These are phyloP conservation scores for Trifolium subterraneum DNA, from an alignment of 306 rosid genomes.

Conservation along the genomic window DNA sequence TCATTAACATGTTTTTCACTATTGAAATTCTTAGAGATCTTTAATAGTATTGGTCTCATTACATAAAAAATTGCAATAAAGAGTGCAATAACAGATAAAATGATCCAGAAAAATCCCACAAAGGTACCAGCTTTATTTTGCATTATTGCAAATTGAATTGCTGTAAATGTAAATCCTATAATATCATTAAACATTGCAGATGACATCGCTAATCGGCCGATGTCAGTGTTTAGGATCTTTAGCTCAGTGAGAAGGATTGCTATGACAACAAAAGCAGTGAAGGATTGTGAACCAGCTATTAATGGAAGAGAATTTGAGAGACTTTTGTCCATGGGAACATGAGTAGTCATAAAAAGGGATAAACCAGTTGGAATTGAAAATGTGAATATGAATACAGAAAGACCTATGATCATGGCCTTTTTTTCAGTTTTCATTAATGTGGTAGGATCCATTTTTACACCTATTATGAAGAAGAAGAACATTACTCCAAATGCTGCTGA, in stretches of 20 bases:
- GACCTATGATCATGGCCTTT: conserved; percentile 45
- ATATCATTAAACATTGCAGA: conserved; percentile 50
- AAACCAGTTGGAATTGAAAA: conserved; percentile 26
- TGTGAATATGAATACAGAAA: conserved; percentile 41
- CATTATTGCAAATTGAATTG: background rate
- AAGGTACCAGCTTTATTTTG: background rate
- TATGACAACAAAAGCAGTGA: conserved; percentile 49
- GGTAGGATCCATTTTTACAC: conserved; percentile 52
- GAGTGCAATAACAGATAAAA: conserved; percentile 34
- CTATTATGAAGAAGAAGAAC: conserved; percentile 56
- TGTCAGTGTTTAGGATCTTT: conserved; percentile 59
- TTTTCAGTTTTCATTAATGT: conserved; percentile 50
- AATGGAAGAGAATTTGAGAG: conserved; percentile 34
- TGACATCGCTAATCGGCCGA: conserved; percentile 65
- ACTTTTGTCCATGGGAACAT: conserved; percentile 26
- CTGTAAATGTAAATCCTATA: conserved; percentile 38
- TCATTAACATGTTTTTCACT: conserved; percentile 44
- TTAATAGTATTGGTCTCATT: conserved; percentile 42
- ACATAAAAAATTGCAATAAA: conserved; percentile 8
- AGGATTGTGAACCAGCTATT: conserved; percentile 49
- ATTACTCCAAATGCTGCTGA: conserved; percentile 49
- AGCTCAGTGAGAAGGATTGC: conserved; percentile 58
- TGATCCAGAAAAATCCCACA: background rate
- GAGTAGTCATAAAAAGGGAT: background rate
- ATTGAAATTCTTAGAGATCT: conserved; percentile 33